A percentile compares a stretch with the other conserved stretches of the same genome.
Conservation (phyloP, 345 rosid species). For the Citrus sp. region DNA sequence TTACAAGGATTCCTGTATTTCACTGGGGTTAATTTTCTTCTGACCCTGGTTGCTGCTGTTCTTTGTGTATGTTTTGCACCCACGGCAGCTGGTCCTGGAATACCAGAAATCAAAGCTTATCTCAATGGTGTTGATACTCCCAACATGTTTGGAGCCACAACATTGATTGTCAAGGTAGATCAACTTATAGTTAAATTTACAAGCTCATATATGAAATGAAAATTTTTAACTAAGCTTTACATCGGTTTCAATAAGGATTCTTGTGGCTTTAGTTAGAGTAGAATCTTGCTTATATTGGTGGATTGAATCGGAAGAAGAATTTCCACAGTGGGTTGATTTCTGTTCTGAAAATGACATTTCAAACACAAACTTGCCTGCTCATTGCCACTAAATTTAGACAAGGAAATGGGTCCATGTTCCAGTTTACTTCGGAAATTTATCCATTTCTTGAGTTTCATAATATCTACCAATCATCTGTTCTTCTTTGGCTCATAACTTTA, state of each 20-base stretch:
- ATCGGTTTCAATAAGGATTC: not conserved
- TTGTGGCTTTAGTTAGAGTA: not conserved
- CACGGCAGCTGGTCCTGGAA: constrained; percentile 95
- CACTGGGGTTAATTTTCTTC: constrained; percentile 55
- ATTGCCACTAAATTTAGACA: constrained; percentile 1
- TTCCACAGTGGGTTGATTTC: not conserved
- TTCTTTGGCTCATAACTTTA: not conserved
- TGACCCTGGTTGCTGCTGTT: constrained; percentile 61
- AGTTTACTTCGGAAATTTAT: not conserved
- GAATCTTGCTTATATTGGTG: not conserved
- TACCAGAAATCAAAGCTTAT: constrained; percentile 95
- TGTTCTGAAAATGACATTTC: not conserved
- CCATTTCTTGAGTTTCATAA: not conserved
- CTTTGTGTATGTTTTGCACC: constrained; percentile 87
- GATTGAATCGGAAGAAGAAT: not conserved
- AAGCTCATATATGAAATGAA: not conserved
- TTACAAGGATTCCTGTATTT: constrained; percentile 49
- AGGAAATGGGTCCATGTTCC: not conserved
- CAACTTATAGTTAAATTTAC: not conserved
- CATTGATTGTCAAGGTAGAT: constrained; percentile 80
- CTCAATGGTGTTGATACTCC: constrained; percentile 95
- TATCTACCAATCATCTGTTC: not conserved
- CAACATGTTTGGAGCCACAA: constrained; percentile 76
- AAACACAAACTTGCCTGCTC: not conserved
- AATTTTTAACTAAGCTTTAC: not conserved